phyloP scores from a whole-genome alignment of 2,329 filamentous ascomycete species.

The Colletotrichum sp. region DNA sequence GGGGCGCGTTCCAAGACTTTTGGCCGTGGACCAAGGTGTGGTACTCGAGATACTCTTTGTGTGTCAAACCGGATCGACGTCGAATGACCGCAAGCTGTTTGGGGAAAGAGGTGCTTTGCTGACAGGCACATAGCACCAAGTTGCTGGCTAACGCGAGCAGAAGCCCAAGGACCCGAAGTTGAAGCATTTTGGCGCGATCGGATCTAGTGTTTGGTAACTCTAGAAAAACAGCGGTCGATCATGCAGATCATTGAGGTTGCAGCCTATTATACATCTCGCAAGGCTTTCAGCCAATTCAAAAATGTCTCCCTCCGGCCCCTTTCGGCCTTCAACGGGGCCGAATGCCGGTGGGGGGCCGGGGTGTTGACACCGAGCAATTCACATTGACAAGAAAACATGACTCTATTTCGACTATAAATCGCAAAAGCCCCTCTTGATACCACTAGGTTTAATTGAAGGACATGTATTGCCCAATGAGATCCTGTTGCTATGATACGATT shows the following conservation, averaged over 20 bases:
- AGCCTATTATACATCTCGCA: background rate
- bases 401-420: background rate
- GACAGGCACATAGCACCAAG: background rate
- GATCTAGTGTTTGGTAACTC: background rate
- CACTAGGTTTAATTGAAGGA: background rate
- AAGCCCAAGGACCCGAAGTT: background rate
- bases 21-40: conserved; percentile 1
- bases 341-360: background rate
- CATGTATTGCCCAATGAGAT: background rate
- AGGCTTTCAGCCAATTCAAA: background rate
- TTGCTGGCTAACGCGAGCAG: background rate
- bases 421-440: background rate
- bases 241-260: background rate
- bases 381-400: background rate
- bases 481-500: background rate
- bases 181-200: background rate
- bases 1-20: background rate
- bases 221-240: background rate
- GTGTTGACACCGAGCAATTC: background rate
- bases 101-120: background rate
- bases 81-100: conserved; percentile 4
- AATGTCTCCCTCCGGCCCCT: background rate
- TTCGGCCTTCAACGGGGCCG: background rate
- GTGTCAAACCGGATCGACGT: background rate
- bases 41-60: background rate